Base-by-base conservation (phyloP, 2,329 filamentous ascomycete genomes). In the Trichoderma semiorbis region DNA sequence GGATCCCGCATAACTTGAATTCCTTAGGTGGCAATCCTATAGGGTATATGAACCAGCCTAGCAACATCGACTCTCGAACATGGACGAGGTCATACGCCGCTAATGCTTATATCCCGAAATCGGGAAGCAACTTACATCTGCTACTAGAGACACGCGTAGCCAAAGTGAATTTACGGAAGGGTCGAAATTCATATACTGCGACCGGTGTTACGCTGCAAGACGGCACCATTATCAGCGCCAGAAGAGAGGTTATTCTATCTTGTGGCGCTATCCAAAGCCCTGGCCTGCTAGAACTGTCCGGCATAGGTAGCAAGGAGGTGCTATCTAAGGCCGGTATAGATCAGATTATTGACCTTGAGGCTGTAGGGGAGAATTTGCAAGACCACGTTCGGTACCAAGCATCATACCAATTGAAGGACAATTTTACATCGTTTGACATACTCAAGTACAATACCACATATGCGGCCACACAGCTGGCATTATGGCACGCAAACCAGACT, bases 201-300 rank as follows among this genome's bases (percentile, higher is more conserved):
- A 62, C 55, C 16, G 66, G 66, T 28, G 66, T 69, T 30, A 60
- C 53, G 12, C 21, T 62, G 55, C 50, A 47, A 18, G 53, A 69
- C n/a, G 66, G 66, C 32, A 75, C 61, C 0, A 72, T 78, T 12
- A 72, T 58, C 7, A 12, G 24, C 14, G 80, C 80, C 1, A 74
- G 73, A 2, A 80, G 76, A 30, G 84, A 86, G 71, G 80, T 86
- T 3, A 81, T 86, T 30, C 60, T 86, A 5, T 78, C 80, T 1
- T 83, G 82, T 7, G 84, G 84, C 2, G 76, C 80, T 1, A 79
- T 85, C 72, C 80, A 84, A 67, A 80, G 81, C 0, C 83, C 85
- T 5, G 78, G 81, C 21, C 75, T 86, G 32, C 79, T 86, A 6
- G 81, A 85, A 73, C 77, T 84, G 7, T 84, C 82, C 2, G 82